These are phyloP conservation scores for Cucurbita ficifolia DNA, from an alignment of 306 rosid species.

Conservation along the genomic window DNA sequence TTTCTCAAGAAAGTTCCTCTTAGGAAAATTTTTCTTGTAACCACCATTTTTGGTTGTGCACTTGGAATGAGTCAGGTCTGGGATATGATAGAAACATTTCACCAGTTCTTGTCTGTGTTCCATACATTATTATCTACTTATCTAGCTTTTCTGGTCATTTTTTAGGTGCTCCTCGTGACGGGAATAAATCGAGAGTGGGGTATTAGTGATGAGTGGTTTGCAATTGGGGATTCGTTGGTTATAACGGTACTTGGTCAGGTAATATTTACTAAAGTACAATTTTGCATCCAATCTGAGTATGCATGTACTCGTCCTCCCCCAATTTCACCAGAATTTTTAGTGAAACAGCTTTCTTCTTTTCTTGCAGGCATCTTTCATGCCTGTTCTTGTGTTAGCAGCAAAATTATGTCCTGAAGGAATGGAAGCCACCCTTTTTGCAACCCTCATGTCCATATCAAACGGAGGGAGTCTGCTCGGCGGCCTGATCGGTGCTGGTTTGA, in stretches of 20 bases:
- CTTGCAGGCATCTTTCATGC: slow-evolving; percentile 86
- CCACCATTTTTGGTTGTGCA: slow-evolving; percentile 66
- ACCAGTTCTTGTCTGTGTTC: background rate
- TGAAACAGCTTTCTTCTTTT: background rate
- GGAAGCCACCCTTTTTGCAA: slow-evolving; percentile 97
- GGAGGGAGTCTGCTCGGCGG: slow-evolving; percentile 96
- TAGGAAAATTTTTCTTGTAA: slow-evolving; percentile 61
- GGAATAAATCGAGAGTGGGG: slow-evolving; percentile 74
- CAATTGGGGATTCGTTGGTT: slow-evolving; percentile 85
- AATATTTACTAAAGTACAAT: background rate
- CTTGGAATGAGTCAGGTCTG: slow-evolving; percentile 96
- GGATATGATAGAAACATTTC: background rate
- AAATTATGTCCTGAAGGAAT: slow-evolving; percentile 93
- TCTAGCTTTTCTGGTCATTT: background rate
- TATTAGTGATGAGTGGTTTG: slow-evolving; percentile 96
- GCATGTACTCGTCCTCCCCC: background rate
- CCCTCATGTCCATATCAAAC: slow-evolving; percentile 90
- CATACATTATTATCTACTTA: background rate
- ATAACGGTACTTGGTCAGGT: slow-evolving; percentile 95
- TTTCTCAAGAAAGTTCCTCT: slow-evolving; percentile 71
- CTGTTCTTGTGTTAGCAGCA: slow-evolving; percentile 94
- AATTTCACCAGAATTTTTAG: background rate
- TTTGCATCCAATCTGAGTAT: background rate
- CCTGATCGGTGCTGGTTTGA: slow-evolving; percentile 87
- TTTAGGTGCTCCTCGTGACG: slow-evolving; percentile 74